Conservation (phyloP, 495 filamentous ascomycete genomes). For the Baudoinia panamericana region DNA sequence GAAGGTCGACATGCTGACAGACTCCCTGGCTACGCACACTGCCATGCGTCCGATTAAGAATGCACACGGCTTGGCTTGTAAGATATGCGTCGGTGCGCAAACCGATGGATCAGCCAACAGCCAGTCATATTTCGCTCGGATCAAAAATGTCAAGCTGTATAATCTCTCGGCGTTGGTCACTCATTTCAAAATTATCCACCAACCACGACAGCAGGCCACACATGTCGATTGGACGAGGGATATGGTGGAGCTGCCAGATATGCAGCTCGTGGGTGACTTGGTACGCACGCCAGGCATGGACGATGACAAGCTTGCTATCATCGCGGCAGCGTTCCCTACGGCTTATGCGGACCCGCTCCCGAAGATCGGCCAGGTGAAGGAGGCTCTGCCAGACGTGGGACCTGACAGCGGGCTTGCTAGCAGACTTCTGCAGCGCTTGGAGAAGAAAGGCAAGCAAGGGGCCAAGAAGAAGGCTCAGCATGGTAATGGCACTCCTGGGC, state of each 20-base stretch:
- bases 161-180: slow-evolving; percentile 48
- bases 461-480: slow-evolving; percentile 16
- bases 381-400: background rate
- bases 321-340: slow-evolving; percentile 45
- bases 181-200: slow-evolving; percentile 54
- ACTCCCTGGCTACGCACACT: slow-evolving; percentile 50
- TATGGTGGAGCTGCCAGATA: slow-evolving; percentile 57
- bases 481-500: background rate
- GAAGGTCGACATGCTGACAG: slow-evolving; percentile 47
- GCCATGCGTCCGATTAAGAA: slow-evolving; percentile 55
- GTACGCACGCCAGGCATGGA: slow-evolving; percentile 41
- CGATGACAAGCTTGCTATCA: slow-evolving; percentile 39
- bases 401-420: slow-evolving; percentile 5
- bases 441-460: slow-evolving; percentile 3
- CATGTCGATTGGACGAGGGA: slow-evolving; percentile 49
- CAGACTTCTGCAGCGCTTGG: slow-evolving; percentile 10
- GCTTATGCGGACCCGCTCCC: slow-evolving; percentile 13
- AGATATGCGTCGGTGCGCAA: slow-evolving; percentile 36
- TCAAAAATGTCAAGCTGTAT: slow-evolving; percentile 38
- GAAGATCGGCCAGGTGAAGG: slow-evolving; percentile 8
- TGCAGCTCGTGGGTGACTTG: slow-evolving; percentile 36
- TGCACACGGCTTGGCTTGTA: slow-evolving; percentile 51
- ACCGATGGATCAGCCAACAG: slow-evolving; percentile 9
- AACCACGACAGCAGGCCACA: slow-evolving; percentile 21
- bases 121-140: slow-evolving; percentile 20